These are phyloP conservation scores for Mesostigma viride DNA, from an alignment of 139 green algal genomes.

Conservation along the genomic window DNA sequence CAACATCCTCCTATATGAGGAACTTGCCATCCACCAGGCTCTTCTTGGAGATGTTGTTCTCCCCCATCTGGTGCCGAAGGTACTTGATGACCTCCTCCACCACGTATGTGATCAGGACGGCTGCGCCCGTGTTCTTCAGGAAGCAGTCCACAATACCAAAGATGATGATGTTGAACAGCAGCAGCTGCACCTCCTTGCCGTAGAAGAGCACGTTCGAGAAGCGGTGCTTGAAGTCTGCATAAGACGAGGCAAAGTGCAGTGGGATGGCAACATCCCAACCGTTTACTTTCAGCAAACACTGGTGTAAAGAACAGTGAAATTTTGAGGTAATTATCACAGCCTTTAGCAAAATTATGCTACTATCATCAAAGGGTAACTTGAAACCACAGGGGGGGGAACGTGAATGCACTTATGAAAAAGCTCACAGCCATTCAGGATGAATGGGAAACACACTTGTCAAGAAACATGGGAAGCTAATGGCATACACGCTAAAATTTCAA, in stretches of 20 bases:
- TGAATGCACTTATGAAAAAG: neutral
- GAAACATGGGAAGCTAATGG: too few species aligned
- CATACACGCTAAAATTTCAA: too few species aligned
- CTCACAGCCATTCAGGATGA: too few species aligned
- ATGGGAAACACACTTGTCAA: too few species aligned
- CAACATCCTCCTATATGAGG: slow-evolving; percentile 21
- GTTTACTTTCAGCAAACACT: neutral
- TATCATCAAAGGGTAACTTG: neutral
- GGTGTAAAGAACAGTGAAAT: neutral
- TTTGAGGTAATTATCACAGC: neutral
- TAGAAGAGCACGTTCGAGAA: slow-evolving; percentile 16
- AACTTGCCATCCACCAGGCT: slow-evolving; percentile 22
- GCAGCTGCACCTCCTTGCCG: slow-evolving; percentile 14
- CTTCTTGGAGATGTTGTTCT: slow-evolving; percentile 28
- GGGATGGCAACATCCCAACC: neutral
- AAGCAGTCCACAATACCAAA: slow-evolving; percentile 1
- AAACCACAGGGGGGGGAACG: neutral
- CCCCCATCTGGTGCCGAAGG: neutral
- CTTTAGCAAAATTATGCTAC: neutral
- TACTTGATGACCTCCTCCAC: slow-evolving; percentile 7
- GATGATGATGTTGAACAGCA: slow-evolving; percentile 17
- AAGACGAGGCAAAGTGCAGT: slow-evolving; percentile 2
- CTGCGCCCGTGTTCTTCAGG: neutral
- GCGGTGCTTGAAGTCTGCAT: neutral
- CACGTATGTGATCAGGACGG: slow-evolving; percentile 2